These are phyloP conservation scores for Lachnellula suecica DNA, from an alignment of 2,329 filamentous ascomycete genomes.

Conservation along the genomic window DNA sequence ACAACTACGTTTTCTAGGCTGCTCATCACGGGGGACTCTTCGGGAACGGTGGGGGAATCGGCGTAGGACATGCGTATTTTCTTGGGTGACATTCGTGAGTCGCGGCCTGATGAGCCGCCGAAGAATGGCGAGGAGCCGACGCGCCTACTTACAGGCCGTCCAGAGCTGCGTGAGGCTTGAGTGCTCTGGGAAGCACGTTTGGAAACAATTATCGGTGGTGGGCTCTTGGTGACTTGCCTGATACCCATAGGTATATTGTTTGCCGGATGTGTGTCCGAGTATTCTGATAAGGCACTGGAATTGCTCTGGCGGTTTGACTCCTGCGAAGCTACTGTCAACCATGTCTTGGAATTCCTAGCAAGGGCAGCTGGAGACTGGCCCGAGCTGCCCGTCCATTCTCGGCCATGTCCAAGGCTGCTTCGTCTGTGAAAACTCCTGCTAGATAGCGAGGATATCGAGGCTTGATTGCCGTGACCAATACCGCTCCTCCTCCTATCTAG, in stretches of 20 bases:
- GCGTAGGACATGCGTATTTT: constrained; percentile 17
- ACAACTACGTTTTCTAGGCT: constrained; percentile 10
- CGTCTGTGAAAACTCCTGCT: constrained; percentile 10
- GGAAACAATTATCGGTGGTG: constrained; percentile 5
- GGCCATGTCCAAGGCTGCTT: constrained; percentile 27
- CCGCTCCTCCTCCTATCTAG: constrained; percentile 18
- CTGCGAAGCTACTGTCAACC: constrained; percentile 19
- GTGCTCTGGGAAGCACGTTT: constrained; percentile 6
- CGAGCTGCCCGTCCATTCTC: constrained; percentile 12
- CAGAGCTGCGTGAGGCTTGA: constrained; percentile 9
- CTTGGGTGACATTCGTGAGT: constrained; percentile 16
- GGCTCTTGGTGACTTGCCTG: constrained; percentile 22
- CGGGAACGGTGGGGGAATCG: constrained; percentile 28
- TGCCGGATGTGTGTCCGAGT: constrained; percentile 16
- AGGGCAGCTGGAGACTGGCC: constrained; percentile 1
- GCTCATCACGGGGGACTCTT: constrained; percentile 17
- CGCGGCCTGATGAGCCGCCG: constrained; percentile 18
- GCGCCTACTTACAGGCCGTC: constrained; percentile 26
- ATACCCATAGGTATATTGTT: constrained; percentile 9
- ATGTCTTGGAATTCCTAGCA: constrained; percentile 24
- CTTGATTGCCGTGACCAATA: constrained; percentile 23
- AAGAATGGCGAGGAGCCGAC: constrained; percentile 31
- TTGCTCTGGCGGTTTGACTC: constrained; percentile 14
- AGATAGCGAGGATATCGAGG: constrained; percentile 19
- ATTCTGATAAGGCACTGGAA: constrained; percentile 19